Percentiles rank a stretch among this genome's conserved stretches.
Conservation (phyloP, 441 rosid species). For the Erodium moschatum region DNA sequence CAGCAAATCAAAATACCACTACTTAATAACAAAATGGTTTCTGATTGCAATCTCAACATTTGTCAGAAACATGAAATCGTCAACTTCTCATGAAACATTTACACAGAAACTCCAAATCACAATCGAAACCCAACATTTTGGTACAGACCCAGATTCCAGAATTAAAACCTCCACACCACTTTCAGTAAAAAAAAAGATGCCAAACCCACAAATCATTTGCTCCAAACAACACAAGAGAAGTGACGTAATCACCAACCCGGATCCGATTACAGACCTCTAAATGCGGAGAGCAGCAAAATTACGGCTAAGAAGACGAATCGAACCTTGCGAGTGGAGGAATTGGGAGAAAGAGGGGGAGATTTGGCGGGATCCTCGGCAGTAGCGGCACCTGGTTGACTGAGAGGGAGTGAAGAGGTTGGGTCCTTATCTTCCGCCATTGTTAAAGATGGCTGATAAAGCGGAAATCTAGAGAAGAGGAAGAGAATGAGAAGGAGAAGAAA, state of each 20-base stretch:
- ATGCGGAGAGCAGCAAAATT: background rate
- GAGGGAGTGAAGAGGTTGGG: conserved; percentile 40
- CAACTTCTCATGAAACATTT: background rate
- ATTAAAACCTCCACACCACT: background rate
- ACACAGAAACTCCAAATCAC: background rate
- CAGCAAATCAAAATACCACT: background rate
- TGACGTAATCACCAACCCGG: background rate
- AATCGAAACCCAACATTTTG: background rate
- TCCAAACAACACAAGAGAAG: conserved; percentile 1
- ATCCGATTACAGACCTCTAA: background rate
- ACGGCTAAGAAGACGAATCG: background rate
- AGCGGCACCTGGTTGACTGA: conserved; percentile 26
- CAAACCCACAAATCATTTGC: background rate
- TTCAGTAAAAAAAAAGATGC: background rate
- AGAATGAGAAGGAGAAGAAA: no score
- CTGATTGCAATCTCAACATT: background rate
- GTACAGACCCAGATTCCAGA: background rate
- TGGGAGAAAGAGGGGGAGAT: conserved; percentile 41
- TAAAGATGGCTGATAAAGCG: background rate
- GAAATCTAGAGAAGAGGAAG: background rate
- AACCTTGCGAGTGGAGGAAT: conserved; percentile 59
- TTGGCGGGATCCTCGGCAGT: conserved; percentile 50
- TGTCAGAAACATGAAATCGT: background rate
- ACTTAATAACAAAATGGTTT: background rate
- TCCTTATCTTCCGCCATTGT: conserved; percentile 53